Evolutionary conservation across 2,329 filamentous ascomycete species (phyloP).

Genomic region (Harringtonia aguacate): DNA sequence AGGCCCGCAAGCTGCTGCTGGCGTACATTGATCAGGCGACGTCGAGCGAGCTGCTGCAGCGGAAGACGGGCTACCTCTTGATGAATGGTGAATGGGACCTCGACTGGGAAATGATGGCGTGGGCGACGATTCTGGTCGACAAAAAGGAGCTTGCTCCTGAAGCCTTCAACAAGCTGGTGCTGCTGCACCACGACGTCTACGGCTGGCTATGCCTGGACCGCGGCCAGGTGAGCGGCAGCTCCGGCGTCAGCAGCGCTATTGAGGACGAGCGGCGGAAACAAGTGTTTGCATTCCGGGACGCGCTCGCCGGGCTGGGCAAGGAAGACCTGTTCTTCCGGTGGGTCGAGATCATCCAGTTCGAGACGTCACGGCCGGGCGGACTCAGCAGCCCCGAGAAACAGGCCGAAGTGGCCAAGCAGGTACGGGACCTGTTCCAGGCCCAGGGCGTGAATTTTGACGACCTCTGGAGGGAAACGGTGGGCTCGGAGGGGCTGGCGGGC

Average conservation of each 20-base stretch:
- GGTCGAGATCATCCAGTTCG: conserved; percentile 87
- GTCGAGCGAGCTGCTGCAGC: conserved; percentile 50
- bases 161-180: conserved; percentile 60
- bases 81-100: conserved; percentile 81
- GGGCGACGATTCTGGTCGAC: conserved; percentile 60
- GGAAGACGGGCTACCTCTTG: conserved; percentile 81
- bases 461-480: conserved; percentile 59
- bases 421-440: conserved; percentile 62
- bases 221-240: conserved; percentile 23
- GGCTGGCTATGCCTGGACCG: conserved; percentile 63
- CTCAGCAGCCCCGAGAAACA: conserved; percentile 64
- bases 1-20: conserved; percentile 47
- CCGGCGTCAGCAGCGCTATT: not conserved
- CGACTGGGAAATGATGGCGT: conserved; percentile 73
- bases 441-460: conserved; percentile 74
- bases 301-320: conserved; percentile 65
- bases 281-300: conserved; percentile 71
- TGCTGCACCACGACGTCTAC: conserved; percentile 56
- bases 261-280: conserved; percentile 60
- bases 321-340: conserved; percentile 84
- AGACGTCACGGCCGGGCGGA: conserved; percentile 66
- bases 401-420: conserved; percentile 59
- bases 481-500: conserved; percentile 23
- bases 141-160: conserved; percentile 47
- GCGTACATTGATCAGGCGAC: conserved; percentile 58